Conservation (phyloP, 139 green algal species). For the Chlorella vulgaris region DNA sequence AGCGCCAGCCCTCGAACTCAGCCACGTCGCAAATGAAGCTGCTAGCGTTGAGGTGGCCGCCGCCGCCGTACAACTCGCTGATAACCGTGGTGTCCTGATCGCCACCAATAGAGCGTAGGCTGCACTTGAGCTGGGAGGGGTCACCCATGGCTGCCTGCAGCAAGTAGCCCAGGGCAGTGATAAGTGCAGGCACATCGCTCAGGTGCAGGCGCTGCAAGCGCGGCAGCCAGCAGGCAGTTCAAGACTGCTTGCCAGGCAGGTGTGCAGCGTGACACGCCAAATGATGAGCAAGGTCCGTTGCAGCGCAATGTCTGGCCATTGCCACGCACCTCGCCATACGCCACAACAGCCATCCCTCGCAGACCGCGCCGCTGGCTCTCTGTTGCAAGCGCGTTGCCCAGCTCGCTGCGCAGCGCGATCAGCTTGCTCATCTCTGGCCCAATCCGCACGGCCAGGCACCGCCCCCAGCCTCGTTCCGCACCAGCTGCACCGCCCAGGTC, state of each 20-base stretch:
- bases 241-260: no score
- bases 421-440: constrained; percentile 31
- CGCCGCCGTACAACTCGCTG: constrained; percentile 48
- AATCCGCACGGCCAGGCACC: constrained; percentile 44
- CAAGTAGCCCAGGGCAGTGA: not conserved
- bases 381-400: constrained; percentile 64
- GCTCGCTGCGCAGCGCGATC: constrained; percentile 41
- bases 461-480: constrained; percentile 23
- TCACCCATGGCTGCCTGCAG: constrained; percentile 42
- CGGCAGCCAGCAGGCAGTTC: no score
- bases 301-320: not conserved
- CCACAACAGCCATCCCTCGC: constrained; percentile 37
- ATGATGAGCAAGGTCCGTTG: no score
- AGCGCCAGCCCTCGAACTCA: constrained; percentile 39
- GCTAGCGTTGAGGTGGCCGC: constrained; percentile 59
- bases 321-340: constrained; percentile 46
- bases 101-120: constrained; percentile 54
- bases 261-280: no score
- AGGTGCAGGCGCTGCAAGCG: no score
- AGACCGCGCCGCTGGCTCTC: constrained; percentile 32
- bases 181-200: no score
- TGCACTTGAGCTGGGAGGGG: constrained; percentile 55
- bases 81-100: constrained; percentile 51
- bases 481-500: constrained; percentile 41
- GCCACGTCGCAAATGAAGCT: constrained; percentile 38